Percentiles rank a stretch among this genome's conserved stretches.
These are phyloP conservation scores for Macrophomina pseudophaseolina DNA, from an alignment of 2,329 filamentous ascomycete species.

Conservation along the genomic window DNA sequence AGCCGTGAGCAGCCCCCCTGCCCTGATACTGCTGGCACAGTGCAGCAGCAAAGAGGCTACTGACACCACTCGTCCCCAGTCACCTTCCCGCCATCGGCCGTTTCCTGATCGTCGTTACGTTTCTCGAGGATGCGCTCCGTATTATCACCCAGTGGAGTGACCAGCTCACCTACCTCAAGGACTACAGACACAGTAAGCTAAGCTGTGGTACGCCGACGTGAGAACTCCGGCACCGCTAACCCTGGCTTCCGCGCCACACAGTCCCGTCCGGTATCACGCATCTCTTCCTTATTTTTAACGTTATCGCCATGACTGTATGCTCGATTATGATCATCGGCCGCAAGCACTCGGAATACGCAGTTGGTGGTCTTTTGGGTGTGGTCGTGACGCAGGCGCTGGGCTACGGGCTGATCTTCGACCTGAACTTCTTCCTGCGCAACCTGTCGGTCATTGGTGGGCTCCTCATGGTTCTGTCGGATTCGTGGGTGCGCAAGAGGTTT, in stretches of 20 bases:
- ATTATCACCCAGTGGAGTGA: slow-evolving; percentile 98
- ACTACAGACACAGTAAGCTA: slow-evolving; percentile 87
- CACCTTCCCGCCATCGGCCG: slow-evolving; percentile 94
- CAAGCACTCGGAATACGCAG: slow-evolving; percentile 92
- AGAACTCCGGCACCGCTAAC: slow-evolving; percentile 25
- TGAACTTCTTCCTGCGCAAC: slow-evolving; percentile 99
- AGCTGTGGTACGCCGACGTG: slow-evolving; percentile 14
- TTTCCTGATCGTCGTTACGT: slow-evolving; percentile 97
- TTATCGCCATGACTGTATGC: slow-evolving; percentile 82
- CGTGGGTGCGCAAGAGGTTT: slow-evolving; percentile 97
- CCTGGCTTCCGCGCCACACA: slow-evolving; percentile 46
- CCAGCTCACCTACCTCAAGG: slow-evolving; percentile 88
- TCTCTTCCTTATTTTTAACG: slow-evolving; percentile 88
- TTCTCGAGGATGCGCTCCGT: slow-evolving; percentile 92
- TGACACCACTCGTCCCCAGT: slow-evolving; percentile 55
- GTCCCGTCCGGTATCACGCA: slow-evolving; percentile 90
- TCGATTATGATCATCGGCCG: slow-evolving; percentile 87
- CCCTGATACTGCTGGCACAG: not conserved
- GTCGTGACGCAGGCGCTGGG: slow-evolving; percentile 93
- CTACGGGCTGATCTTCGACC: slow-evolving; percentile 96
- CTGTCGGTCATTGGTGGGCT: slow-evolving; percentile 95
- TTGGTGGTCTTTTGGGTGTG: slow-evolving; percentile 85
- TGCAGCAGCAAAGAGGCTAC: slow-evolving; percentile 26
- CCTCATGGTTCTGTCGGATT: slow-evolving; percentile 97
- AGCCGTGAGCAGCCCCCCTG: slow-evolving; percentile 72